A percentile compares a stretch with the other conserved stretches of the same genome.
Evolutionary conservation across 352 stramenopile genomes (phyloP).

Genomic region (Globisporangium spiculum): DNA sequence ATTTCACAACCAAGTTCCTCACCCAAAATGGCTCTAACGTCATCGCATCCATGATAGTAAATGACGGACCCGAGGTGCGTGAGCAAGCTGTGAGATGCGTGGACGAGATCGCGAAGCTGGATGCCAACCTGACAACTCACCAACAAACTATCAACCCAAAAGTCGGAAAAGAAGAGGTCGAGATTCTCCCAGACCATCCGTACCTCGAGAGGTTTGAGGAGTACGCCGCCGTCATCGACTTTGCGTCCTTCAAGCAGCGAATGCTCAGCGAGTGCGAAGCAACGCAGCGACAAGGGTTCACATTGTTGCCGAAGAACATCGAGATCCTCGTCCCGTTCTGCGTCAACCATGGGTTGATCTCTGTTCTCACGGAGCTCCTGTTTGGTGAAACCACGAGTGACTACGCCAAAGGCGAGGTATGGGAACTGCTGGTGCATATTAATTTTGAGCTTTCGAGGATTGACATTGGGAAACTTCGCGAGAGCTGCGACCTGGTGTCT

Average conservation of each 20-base stretch:
- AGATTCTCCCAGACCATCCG: neutral
- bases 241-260: neutral
- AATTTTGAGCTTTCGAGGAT: slow-evolving; percentile 7
- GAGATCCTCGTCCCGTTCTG: slow-evolving; percentile 10
- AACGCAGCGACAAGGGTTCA: neutral
- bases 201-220: neutral
- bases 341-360: slow-evolving; percentile 2
- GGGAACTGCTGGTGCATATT: slow-evolving; percentile 8
- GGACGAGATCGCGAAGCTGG: neutral
- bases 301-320: slow-evolving; percentile 6
- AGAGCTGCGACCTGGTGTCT: neutral
- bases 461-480: neutral
- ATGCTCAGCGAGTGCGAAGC: slow-evolving; percentile 2
- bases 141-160: neutral
- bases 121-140: neutral
- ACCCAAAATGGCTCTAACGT: neutral
- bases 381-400: neutral
- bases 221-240: neutral
- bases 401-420: slow-evolving; percentile 4
- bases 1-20: neutral
- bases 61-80: neutral
- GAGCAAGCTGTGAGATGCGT: neutral
- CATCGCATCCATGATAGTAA: neutral
- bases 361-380: neutral
- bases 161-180: neutral